These are phyloP conservation scores for Sutorius eximius DNA, from an alignment of 1,284 basidiomycete genomes.

Conservation along the genomic window DNA sequence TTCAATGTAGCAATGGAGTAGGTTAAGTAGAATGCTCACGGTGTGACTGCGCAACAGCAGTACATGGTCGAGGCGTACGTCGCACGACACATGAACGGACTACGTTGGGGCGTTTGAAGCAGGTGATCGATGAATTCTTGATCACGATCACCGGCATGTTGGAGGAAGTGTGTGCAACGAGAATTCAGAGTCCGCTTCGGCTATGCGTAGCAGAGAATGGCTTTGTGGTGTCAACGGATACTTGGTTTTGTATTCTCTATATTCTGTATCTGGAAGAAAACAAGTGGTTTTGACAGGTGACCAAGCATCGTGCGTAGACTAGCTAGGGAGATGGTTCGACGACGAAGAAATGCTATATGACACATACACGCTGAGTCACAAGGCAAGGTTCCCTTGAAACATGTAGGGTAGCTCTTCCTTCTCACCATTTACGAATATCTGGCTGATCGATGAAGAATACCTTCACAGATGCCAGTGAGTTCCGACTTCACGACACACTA, in stretches of 20 bases:
- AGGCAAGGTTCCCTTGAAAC: background rate
- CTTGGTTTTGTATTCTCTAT: background rate
- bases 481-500: background rate
- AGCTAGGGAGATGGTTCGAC: too few relatives aligned
- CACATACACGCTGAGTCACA: constrained; percentile 19
- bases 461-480: constrained; percentile 33
- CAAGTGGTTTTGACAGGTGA: background rate
- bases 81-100: background rate
- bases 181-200: background rate
- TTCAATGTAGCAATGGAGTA: too few relatives aligned
- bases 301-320: background rate
- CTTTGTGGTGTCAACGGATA: background rate
- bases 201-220: background rate
- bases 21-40: background rate
- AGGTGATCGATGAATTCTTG: background rate
- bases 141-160: background rate
- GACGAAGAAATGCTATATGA: background rate
- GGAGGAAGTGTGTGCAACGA: background rate
- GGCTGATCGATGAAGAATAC: constrained; percentile 25
- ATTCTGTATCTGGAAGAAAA: background rate
- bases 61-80: background rate
- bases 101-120: background rate
- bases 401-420: background rate
- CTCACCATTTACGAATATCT: background rate
- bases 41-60: background rate